phyloP scores from a whole-genome alignment of 371 early-diverging fungal genomes.

The Fennellomyces sp. region DNA sequence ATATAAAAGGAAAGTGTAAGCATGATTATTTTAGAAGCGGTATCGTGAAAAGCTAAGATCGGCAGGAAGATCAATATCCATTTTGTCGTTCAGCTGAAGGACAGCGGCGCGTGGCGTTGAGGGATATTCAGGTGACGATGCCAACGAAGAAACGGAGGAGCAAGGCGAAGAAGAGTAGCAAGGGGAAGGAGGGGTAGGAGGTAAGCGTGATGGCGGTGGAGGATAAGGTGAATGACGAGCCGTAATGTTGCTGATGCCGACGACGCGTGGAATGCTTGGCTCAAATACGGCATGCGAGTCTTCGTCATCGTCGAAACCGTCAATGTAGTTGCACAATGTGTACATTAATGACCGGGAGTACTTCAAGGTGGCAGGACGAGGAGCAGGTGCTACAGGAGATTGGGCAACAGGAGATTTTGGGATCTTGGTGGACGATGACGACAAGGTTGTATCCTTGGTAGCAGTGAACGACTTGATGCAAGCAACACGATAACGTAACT shows the following conservation, averaged over 20 bases:
- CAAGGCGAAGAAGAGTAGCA: slow-evolving; percentile 6
- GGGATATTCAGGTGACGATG: neutral
- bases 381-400: neutral
- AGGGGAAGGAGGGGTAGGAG: slow-evolving; percentile 2
- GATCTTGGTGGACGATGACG: neutral
- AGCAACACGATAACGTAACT: slow-evolving; percentile 59
- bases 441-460: neutral
- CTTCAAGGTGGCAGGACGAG: neutral
- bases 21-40: neutral
- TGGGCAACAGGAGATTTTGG: neutral
- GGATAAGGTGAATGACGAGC: neutral
- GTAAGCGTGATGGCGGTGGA: neutral
- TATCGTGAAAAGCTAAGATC: slow-evolving; percentile 1
- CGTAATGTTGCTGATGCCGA: neutral
- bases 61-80: slow-evolving; percentile 3
- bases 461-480: slow-evolving; percentile 59
- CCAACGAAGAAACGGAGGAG: slow-evolving; percentile 1
- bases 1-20: neutral
- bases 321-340: slow-evolving; percentile 5
- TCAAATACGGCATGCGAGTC: neutral
- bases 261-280: neutral
- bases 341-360: neutral
- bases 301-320: slow-evolving; percentile 2
- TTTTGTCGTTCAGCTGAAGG: neutral
- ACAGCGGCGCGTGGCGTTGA: neutral